Conservation (phyloP, 2,329 filamentous ascomycete species). For the Trichoderma citrinoviride region DNA sequence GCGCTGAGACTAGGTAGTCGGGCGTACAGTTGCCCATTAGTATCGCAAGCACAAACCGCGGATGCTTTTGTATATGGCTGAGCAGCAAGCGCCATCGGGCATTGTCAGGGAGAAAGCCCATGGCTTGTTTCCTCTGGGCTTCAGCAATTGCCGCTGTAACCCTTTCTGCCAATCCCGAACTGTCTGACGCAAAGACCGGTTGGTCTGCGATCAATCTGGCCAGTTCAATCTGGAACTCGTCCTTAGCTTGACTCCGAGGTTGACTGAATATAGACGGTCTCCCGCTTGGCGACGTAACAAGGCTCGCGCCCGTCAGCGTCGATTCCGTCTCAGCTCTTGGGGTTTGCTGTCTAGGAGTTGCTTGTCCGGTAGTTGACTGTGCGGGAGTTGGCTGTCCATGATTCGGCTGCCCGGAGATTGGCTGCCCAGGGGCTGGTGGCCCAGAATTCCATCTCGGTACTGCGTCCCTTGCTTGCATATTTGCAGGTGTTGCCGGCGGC, state of each 20-base stretch:
- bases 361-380: no score
- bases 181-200: not conserved
- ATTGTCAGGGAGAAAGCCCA: constrained; percentile 36
- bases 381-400: no score
- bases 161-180: not conserved
- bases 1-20: constrained; percentile 31
- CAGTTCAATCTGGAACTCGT: constrained; percentile 29
- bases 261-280: constrained; percentile 28
- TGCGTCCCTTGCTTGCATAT: no score
- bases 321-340: not conserved
- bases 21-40: constrained; percentile 30
- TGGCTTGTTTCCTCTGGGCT: constrained; percentile 27
- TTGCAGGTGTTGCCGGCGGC: not conserved
- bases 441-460: no score
- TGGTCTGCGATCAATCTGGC: not conserved
- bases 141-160: constrained; percentile 31
- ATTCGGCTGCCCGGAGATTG: no score
- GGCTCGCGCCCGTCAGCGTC: not conserved
- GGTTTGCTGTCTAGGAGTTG: not conserved
- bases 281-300: not conserved
- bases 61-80: constrained; percentile 27
- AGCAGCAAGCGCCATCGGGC: constrained; percentile 37
- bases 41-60: constrained; percentile 35
- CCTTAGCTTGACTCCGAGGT: constrained; percentile 27
- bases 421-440: no score